These are phyloP conservation scores for Jatropha curcas DNA, from an alignment of 345 rosid genomes.

Conservation along the genomic window DNA sequence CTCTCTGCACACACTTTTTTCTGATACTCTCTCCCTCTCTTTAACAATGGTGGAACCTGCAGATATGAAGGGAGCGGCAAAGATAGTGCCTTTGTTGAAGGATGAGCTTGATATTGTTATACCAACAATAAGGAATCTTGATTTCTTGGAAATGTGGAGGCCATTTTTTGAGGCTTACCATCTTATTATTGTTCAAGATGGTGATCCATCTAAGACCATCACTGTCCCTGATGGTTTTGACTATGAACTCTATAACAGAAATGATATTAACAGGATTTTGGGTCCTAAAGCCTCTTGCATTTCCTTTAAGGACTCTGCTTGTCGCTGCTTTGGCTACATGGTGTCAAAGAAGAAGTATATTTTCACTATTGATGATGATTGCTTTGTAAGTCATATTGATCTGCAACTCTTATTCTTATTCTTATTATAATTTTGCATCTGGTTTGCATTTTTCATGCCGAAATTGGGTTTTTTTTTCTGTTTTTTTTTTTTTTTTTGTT, in stretches of 20 bases:
- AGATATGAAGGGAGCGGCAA: constrained; percentile 38
- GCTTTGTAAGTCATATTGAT: constrained; percentile 64
- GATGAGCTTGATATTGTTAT: constrained; percentile 95
- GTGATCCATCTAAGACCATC: constrained; percentile 84
- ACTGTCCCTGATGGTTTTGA: constrained; percentile 87
- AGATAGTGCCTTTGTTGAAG: constrained; percentile 39
- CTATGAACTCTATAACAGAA: constrained; percentile 89
- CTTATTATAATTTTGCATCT: background rate
- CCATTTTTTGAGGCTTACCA: constrained; percentile 94
- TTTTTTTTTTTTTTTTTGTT: no score
- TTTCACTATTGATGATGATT: constrained; percentile 95
- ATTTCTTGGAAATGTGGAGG: constrained; percentile 98
- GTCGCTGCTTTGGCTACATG: constrained; percentile 98
- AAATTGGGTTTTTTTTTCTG: no score
- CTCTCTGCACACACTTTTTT: background rate
- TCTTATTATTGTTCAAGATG: constrained; percentile 93
- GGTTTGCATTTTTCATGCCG: background rate
- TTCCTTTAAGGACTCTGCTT: constrained; percentile 95
- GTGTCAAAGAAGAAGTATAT: constrained; percentile 97
- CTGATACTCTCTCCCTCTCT: background rate
- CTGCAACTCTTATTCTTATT: background rate
- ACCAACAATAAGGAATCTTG: constrained; percentile 90
- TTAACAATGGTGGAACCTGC: constrained; percentile 58
- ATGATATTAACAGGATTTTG: constrained; percentile 78
- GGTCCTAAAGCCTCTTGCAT: constrained; percentile 97